These are phyloP conservation scores for Penicillium palitans DNA, from an alignment of 2,329 filamentous ascomycete species.

Conservation along the genomic window DNA sequence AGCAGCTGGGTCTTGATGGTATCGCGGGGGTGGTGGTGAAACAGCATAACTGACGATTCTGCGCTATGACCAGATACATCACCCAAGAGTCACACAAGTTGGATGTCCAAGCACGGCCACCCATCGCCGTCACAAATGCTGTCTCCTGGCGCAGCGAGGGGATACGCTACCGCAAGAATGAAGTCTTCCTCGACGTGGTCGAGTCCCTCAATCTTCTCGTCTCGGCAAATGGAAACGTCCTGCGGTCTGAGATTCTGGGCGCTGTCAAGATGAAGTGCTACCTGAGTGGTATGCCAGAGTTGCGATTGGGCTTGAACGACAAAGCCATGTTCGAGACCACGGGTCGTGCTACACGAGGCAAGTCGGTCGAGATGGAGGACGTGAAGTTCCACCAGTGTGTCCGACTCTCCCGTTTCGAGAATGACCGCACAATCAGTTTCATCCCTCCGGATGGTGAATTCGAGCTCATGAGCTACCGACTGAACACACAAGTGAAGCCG, in stretches of 20 bases:
- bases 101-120: constrained; percentile 91
- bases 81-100: constrained; percentile 99
- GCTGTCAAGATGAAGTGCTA: constrained; percentile 99
- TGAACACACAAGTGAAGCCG: constrained; percentile 98
- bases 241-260: constrained; percentile 93
- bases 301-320: constrained; percentile 92
- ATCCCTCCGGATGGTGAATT: constrained; percentile 98
- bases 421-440: constrained; percentile 97
- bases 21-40: not conserved
- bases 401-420: constrained; percentile 91
- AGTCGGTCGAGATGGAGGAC: constrained; percentile 99
- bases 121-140: constrained; percentile 96
- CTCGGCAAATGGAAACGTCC: constrained; percentile 88
- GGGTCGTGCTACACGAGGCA: constrained; percentile 86
- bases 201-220: constrained; percentile 96
- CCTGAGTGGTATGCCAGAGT: constrained; percentile 94
- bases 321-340: constrained; percentile 99
- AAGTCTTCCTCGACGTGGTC: constrained; percentile 96
- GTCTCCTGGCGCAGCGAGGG: constrained; percentile 98
- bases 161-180: constrained; percentile 98
- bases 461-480: constrained; percentile 97
- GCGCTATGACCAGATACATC: constrained; percentile 65
- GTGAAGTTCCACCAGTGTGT: constrained; percentile 99
- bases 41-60: constrained; percentile 3
- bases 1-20: constrained; percentile 16